Percentiles rank a stretch among this genome's conserved stretches.
Evolutionary conservation across 192 early-diverging fungal genomes (phyloP).

Genomic region (Backusella luteola): DNA sequence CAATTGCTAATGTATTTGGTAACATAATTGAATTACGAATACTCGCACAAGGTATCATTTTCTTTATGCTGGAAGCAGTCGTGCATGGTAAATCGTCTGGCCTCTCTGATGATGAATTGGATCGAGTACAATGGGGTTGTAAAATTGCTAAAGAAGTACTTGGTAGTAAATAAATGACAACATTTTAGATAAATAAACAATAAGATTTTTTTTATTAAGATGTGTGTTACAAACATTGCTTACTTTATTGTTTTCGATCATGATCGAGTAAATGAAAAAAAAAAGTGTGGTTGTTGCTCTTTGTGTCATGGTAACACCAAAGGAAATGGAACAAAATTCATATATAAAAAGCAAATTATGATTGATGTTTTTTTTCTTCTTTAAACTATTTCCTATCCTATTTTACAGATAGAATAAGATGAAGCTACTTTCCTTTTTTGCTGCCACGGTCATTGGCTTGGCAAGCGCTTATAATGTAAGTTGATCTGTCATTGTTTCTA

Average conservation of each 20-base stretch:
- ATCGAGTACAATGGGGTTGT: conserved; percentile 65
- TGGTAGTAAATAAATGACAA: background rate
- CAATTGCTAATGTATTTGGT: conserved; percentile 54
- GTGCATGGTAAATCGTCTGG: conserved; percentile 58
- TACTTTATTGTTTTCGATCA: background rate
- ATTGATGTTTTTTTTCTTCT: background rate
- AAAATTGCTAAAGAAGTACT: conserved; percentile 62
- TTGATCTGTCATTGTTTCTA: background rate
- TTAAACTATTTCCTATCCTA: background rate
- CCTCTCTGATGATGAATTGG: conserved; percentile 57
- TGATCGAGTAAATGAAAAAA: background rate
- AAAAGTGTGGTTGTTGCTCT: background rate
- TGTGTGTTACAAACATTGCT: background rate
- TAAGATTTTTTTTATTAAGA: conserved; percentile 11
- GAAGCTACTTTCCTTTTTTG: background rate
- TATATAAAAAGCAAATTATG: background rate
- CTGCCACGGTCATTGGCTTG: conserved; percentile 3
- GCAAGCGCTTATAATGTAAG: conserved; percentile 6
- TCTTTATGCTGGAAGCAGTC: conserved; percentile 81
- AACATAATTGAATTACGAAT: conserved; percentile 58
- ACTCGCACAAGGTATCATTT: conserved; percentile 79
- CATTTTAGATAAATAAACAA: conserved; percentile 1
- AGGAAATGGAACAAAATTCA: background rate
- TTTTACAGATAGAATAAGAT: background rate
- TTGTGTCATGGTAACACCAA: background rate